phyloP scores from a whole-genome alignment of 768 basidiomycete genomes.

The Gloeostereum incarnatum region DNA sequence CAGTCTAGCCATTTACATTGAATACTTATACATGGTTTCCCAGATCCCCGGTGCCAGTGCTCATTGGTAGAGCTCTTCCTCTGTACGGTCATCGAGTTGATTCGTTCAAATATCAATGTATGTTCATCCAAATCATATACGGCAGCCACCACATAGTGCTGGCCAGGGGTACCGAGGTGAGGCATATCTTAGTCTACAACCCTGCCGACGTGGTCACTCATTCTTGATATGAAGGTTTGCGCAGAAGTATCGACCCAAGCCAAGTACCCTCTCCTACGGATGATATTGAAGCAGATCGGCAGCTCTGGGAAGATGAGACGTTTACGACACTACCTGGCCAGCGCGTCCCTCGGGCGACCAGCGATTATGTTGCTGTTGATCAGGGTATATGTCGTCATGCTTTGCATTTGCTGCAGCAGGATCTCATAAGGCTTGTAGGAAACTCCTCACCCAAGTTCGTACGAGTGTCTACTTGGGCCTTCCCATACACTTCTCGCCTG shows the following conservation, averaged over 20 bases:
- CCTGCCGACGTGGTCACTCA: background rate
- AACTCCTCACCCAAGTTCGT: constrained; percentile 91
- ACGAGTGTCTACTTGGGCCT: constrained; percentile 81
- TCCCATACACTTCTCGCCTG: constrained; percentile 75
- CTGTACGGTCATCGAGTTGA: too few species aligned
- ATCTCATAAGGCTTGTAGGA: constrained; percentile 24
- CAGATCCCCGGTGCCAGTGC: too few species aligned
- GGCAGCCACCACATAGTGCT: constrained; percentile 62
- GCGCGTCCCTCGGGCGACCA: constrained; percentile 76
- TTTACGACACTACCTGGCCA: constrained; percentile 49
- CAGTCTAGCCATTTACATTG: too few species aligned
- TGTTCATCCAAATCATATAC: constrained; percentile 42
- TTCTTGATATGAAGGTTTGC: constrained; percentile 42
- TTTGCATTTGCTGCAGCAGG: background rate
- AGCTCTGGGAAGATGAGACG: constrained; percentile 63
- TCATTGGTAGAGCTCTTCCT: too few species aligned
- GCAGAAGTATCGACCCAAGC: constrained; percentile 74
- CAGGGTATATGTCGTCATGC: constrained; percentile 47
- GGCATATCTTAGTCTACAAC: constrained; percentile 1
- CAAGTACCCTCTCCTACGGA: constrained; percentile 92
- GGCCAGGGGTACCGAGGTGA: constrained; percentile 43
- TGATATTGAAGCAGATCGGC: constrained; percentile 69
- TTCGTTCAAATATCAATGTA: constrained; percentile 31
- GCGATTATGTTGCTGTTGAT: constrained; percentile 85
- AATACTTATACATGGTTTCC: too few species aligned